These are phyloP conservation scores for Cytospora piceae DNA, from an alignment of 2,329 filamentous ascomycete genomes.

Conservation along the genomic window DNA sequence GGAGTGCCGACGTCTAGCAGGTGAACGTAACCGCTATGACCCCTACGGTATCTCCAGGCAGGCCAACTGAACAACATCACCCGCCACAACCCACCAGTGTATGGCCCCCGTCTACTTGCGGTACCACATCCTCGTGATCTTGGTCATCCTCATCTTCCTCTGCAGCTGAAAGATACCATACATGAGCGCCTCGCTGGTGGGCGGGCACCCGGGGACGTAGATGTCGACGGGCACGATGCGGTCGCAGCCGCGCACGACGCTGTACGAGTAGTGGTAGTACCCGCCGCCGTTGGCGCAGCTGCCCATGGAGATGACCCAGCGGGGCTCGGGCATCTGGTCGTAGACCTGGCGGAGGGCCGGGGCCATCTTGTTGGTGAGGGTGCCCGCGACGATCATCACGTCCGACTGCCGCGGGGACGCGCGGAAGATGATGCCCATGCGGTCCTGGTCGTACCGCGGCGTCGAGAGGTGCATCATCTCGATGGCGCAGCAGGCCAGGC, in stretches of 20 bases:
- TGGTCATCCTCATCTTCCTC: constrained; percentile 65
- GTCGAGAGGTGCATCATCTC: constrained; percentile 94
- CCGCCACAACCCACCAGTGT: not conserved
- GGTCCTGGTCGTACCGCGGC: constrained; percentile 86
- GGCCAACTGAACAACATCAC: not conserved
- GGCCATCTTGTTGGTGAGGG: constrained; percentile 95
- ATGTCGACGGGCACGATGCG: constrained; percentile 69
- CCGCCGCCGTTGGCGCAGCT: constrained; percentile 73
- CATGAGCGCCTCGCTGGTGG: constrained; percentile 51
- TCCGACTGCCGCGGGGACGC: constrained; percentile 73
- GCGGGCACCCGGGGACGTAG: constrained; percentile 68
- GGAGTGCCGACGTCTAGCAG: not conserved
- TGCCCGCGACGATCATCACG: constrained; percentile 92
- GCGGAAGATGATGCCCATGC: constrained; percentile 79
- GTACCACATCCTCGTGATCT: constrained; percentile 55
- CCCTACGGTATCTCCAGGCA: not conserved
- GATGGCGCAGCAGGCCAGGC: constrained; percentile 84
- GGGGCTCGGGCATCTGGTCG: constrained; percentile 92
- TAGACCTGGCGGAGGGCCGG: constrained; percentile 88
- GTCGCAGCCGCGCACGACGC: constrained; percentile 67
- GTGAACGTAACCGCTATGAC: not conserved
- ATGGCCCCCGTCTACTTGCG: constrained; percentile 44
- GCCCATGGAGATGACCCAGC: constrained; percentile 78
- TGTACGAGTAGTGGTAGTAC: constrained; percentile 76
- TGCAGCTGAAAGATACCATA: constrained; percentile 69